phyloP scores from a whole-genome alignment of 306 rosid species.

The Castanea sativa region DNA sequence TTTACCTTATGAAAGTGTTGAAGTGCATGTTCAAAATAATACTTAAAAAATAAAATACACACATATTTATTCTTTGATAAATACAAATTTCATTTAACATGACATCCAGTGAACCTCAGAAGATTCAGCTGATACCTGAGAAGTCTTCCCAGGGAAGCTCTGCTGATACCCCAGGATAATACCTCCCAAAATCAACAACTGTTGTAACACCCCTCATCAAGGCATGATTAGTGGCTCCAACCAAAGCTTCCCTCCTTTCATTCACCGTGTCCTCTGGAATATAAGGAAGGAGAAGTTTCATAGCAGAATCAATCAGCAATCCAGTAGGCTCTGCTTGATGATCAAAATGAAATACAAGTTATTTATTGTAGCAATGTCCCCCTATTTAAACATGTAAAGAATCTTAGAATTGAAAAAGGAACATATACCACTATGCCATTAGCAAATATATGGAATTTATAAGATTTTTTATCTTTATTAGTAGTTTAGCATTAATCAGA shows the following conservation, averaged over 20 bases:
- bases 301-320: slow-evolving; percentile 70
- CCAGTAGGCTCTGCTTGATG: slow-evolving; percentile 77
- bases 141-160: slow-evolving; percentile 82
- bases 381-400: not conserved
- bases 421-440: not conserved
- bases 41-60: not conserved
- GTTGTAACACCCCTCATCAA: slow-evolving; percentile 79
- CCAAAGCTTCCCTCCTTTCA: slow-evolving; percentile 80
- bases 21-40: not conserved
- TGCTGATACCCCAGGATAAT: slow-evolving; percentile 53
- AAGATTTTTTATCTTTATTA: not conserved
- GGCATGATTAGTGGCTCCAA: slow-evolving; percentile 63
- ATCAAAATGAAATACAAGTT: not conserved
- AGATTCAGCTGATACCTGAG: slow-evolving; percentile 48
- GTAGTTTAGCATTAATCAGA: not conserved
- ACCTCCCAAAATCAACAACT: slow-evolving; percentile 88
- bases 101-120: slow-evolving; percentile 15
- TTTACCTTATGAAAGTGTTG: not conserved
- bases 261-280: slow-evolving; percentile 65
- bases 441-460: not conserved
- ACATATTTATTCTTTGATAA: not conserved
- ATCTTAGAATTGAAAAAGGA: slow-evolving; percentile 4
- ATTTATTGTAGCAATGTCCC: slow-evolving; percentile 4
- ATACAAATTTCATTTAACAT: slow-evolving; percentile 1
- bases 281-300: slow-evolving; percentile 37